phyloP scores from a whole-genome alignment of 78 protist species.

The Guillardia theta region DNA sequence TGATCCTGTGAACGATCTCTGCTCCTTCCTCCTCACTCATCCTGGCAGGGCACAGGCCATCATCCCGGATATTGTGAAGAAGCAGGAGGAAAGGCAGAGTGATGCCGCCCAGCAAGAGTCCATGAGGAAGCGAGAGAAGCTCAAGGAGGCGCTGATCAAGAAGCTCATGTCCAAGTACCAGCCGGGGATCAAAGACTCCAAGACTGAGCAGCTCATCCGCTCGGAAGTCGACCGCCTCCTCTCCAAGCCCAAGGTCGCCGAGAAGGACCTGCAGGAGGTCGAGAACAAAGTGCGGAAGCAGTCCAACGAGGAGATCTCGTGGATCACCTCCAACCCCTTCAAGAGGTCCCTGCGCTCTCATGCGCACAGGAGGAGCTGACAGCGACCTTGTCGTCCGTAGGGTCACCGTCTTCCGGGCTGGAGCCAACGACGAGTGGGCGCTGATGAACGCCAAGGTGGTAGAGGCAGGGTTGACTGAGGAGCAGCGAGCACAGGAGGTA shows the following conservation, averaged over 20 bases:
- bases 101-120: too few relatives aligned
- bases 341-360: background rate
- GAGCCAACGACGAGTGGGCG: background rate
- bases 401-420: background rate
- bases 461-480: background rate
- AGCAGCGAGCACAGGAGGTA: too few relatives aligned
- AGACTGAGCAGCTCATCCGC: background rate
- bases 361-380: background rate
- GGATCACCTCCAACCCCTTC: background rate
- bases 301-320: background rate
- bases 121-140: too few relatives aligned
- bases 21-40: too few relatives aligned
- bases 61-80: too few relatives aligned
- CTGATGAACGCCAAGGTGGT: background rate
- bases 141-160: background rate
- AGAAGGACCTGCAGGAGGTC: background rate
- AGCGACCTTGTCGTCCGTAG: too few relatives aligned
- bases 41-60: too few relatives aligned
- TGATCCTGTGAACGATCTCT: too few relatives aligned
- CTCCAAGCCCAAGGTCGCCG: background rate
- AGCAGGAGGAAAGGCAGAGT: too few relatives aligned
- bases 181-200: background rate
- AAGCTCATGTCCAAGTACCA: background rate
- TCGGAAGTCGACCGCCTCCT: background rate
- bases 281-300: background rate